Percentiles rank a stretch among this genome's conserved stretches.
Conservation (phyloP, 2,329 filamentous ascomycete genomes). For the Trichoderma sp. region DNA sequence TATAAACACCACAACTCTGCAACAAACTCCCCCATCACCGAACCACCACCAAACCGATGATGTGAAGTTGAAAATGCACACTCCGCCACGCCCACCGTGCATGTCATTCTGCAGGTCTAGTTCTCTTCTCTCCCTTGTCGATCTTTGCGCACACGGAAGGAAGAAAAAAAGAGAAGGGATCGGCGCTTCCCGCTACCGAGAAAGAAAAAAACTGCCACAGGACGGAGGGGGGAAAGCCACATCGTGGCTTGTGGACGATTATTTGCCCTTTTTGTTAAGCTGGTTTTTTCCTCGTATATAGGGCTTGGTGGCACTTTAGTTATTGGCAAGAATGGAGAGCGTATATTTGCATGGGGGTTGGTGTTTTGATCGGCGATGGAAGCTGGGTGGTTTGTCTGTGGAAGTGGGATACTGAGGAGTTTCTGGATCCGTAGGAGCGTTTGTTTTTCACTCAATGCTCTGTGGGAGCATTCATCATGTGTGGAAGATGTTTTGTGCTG, state of each 20-base stretch:
- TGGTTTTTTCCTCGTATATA: no score
- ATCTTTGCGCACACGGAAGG: not conserved
- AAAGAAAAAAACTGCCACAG: not conserved
- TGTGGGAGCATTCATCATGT: not conserved
- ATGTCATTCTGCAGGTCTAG: constrained; percentile 16
- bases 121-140: not conserved
- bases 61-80: constrained; percentile 10
- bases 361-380: not conserved
- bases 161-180: constrained; percentile 1
- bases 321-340: constrained; percentile 2
- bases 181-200: not conserved
- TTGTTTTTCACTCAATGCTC: not conserved
- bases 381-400: not conserved
- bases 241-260: not conserved
- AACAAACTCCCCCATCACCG: not conserved
- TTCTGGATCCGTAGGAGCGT: no score
- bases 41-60: not conserved
- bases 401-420: not conserved
- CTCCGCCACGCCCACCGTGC: not conserved
- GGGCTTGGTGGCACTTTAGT: not conserved
- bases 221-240: not conserved
- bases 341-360: not conserved
- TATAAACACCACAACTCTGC: not conserved
- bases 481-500: not conserved
- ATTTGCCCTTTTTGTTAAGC: not conserved